These are phyloP conservation scores for Calonectria crousiana DNA, from an alignment of 2,329 filamentous ascomycete genomes.

Conservation along the genomic window DNA sequence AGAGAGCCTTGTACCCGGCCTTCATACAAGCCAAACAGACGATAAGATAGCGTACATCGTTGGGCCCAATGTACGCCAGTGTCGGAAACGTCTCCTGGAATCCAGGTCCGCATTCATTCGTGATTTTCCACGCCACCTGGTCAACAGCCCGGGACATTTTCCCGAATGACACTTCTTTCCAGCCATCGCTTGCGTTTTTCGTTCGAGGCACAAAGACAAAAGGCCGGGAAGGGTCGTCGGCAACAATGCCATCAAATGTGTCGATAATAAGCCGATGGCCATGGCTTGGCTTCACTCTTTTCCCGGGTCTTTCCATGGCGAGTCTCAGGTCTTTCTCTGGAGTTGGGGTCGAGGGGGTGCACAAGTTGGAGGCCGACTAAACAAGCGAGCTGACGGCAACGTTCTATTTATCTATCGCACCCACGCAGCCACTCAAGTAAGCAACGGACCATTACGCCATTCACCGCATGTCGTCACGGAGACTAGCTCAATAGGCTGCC, in stretches of 20 bases:
- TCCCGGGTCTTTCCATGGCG: not conserved
- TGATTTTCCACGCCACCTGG: not conserved
- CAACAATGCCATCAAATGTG: constrained; percentile 1
- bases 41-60: constrained; percentile 54
- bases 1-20: constrained; percentile 54
- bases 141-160: not conserved
- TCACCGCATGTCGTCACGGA: not conserved
- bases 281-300: not conserved
- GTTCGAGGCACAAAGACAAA: not conserved
- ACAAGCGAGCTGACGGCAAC: not conserved
- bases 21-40: constrained; percentile 55
- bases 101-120: not conserved
- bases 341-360: not conserved
- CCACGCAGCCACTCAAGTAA: not conserved
- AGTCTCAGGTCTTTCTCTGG: not conserved
- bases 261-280: not conserved
- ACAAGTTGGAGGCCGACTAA: not conserved
- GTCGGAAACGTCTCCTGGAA: constrained; percentile 32
- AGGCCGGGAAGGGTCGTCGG: not conserved
- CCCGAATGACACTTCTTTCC: not conserved
- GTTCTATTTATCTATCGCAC: not conserved
- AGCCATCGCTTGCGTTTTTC: not conserved
- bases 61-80: constrained; percentile 48
- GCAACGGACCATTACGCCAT: not conserved
- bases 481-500: not conserved